Evolutionary conservation across 2,329 filamentous ascomycete genomes (phyloP).

Genomic region (Sporothrix brunneoviolacea): DNA sequence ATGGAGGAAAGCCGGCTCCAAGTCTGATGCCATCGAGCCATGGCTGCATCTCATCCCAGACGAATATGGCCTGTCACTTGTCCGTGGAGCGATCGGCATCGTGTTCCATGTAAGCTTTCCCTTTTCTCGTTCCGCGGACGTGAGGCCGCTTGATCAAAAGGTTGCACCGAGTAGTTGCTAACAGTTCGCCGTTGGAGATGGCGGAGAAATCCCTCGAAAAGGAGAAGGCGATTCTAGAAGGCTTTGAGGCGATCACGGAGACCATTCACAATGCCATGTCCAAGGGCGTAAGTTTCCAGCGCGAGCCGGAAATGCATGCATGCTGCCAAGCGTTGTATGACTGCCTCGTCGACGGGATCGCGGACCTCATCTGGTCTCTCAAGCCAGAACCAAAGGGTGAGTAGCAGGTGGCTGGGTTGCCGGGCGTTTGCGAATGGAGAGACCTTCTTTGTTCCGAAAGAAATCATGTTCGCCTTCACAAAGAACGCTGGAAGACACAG

Average conservation of each 20-base stretch:
- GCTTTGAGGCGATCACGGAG: conserved; percentile 12
- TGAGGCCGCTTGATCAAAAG: not conserved
- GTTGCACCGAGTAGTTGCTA: not conserved
- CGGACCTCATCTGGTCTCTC: conserved; percentile 9
- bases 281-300: conserved; percentile 2
- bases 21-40: conserved; percentile 7
- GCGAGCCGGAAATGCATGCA: conserved; percentile 9
- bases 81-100: conserved; percentile 9
- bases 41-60: conserved; percentile 13
- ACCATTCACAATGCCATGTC: conserved; percentile 11
- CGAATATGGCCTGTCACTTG: conserved; percentile 9
- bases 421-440: too few relatives aligned
- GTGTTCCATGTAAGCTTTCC: conserved; percentile 7
- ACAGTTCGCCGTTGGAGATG: not conserved
- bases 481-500: too few relatives aligned
- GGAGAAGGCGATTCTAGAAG: conserved; percentile 7
- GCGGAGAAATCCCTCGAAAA: conserved; percentile 8
- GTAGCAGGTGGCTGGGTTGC: too few relatives aligned
- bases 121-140: too few relatives aligned
- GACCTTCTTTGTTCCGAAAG: not conserved
- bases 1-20: conserved; percentile 11
- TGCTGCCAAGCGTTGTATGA: conserved; percentile 9
- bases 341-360: conserved; percentile 3
- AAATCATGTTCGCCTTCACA: too few relatives aligned
- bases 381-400: conserved; percentile 1